Evolutionary conservation across 805 yeast genomes (phyloP).

Genomic region (Suhomyces vadensis): DNA sequence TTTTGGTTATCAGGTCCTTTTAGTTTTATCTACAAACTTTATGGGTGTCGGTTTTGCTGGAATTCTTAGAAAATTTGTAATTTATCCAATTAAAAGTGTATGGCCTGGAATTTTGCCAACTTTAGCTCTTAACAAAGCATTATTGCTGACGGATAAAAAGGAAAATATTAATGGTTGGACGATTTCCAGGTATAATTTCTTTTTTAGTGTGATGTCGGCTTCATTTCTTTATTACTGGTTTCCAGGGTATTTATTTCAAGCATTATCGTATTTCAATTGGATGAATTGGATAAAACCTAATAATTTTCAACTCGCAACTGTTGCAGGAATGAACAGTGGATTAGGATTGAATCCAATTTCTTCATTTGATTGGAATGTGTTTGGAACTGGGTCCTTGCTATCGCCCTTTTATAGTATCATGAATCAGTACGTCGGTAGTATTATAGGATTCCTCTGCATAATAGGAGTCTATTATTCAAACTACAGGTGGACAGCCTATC

Average conservation of each 20-base stretch:
- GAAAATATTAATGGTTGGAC: constrained; percentile 22
- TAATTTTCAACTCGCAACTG: constrained; percentile 47
- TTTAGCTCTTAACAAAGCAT: constrained; percentile 49
- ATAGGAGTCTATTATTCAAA: constrained; percentile 23
- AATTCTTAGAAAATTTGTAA: constrained; percentile 17
- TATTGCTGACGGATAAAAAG: constrained; percentile 32
- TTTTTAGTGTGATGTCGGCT: constrained; percentile 21
- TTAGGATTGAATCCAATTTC: constrained; percentile 9
- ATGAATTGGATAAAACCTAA: constrained; percentile 59
- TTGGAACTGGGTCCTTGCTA: not conserved
- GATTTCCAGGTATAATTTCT: constrained; percentile 33
- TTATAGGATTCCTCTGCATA: constrained; percentile 20
- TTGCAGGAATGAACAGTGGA: constrained; percentile 47
- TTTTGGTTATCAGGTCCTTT: constrained; percentile 17
- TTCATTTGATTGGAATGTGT: constrained; percentile 6
- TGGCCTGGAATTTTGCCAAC: constrained; percentile 37
- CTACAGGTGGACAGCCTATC: constrained; percentile 24
- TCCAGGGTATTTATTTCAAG: constrained; percentile 44
- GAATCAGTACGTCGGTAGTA: constrained; percentile 18
- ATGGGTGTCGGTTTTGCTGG: constrained; percentile 23
- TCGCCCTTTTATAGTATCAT: not conserved
- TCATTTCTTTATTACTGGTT: constrained; percentile 50
- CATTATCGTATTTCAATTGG: constrained; percentile 52
- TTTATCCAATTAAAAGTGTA: constrained; percentile 16
- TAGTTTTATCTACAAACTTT: constrained; percentile 16